Base-by-base conservation (phyloP, 495 filamentous ascomycete species). In the Amphirosellinia nigrospora region DNA sequence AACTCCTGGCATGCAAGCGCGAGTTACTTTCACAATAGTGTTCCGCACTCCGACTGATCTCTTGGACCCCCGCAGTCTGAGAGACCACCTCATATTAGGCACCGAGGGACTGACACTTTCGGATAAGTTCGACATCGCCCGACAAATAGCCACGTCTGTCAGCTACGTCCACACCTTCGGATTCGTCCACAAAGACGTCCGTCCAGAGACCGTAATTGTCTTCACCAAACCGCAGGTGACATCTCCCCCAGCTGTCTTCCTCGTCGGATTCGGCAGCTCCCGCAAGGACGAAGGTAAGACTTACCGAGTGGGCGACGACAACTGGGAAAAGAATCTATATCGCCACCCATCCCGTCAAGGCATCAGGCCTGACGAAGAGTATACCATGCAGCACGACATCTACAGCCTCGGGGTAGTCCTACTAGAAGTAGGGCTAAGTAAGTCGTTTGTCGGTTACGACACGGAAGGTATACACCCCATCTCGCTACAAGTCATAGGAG, bases 401-500 rank as follows among this genome's bases (percentile, higher is more conserved):
- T 90, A 90, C 73, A 88, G 86, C 72, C 79, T 91, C 11, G 89
- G 89, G 0, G 86, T 89, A 10, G 84, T 84, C 66, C 78, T 91
- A 0, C 70, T 91, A 2, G 89, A 91, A 72, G 78, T 90, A 38
- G 88, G 87, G 0, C 66, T 90, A 4, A 88, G 87, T 86, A 71
- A 82, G 4, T 81, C 85, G 0, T 83, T 89, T 70, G 73, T 82
- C 0, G 10, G 8, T 39, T 81, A 81, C 56, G 8, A 39, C 0
- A 19, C 8, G 19, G 15, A 43, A 11, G 56, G 21, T 0, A 56
- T 6, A 11, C 10, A 45, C 13, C n/a, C n/a, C 11, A 7, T n/a
- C 32, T 46, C 30, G 34, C 45, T 28, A 26, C 26, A 2, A 62
- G 11, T 23, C n/a, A 16, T 62, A 36, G 41, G 66, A 34, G 16